Base-by-base conservation (phyloP, 116 monocot species). In the Zostera marina region DNA sequence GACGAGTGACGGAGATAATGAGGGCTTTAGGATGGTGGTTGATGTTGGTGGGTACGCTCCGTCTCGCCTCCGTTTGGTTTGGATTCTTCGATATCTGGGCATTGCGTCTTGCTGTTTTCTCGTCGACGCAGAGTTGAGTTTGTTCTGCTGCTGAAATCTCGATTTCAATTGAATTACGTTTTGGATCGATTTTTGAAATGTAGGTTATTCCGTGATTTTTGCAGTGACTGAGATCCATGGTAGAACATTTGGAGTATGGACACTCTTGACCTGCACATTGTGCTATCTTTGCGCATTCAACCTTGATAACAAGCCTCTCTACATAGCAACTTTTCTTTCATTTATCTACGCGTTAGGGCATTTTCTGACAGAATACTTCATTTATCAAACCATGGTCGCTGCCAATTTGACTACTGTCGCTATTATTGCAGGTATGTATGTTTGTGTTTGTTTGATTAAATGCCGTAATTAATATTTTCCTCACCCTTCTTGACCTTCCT, bases 81-180 rank as follows among this genome's bases (percentile, higher is more conserved):
- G 94, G 94, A 42, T 96, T 96, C 82, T 96, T 96, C 65, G 74
- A 88, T 72, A 88, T 88, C 63, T 96, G 94, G 94, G 94, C 88
- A 13, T 73, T 96, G 47, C 79, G 82, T 40, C 66, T 80, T 60
- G 94, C 94, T 57, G 88, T 96, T 70, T 96, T 96, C 85, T 85
- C 94, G 68, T 71, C 78, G 41, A 78, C 88, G 22, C 48, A 82
- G 38, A 88, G 88, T 85, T 0, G n/a, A n/a, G n/a, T n/a, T 32
- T 7, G 42, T 62, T 16, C 44, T 21, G 24, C 9, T 53, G 39
- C 60, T n/a, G n/a, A n/a, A n/a, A 42, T 12, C 41, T 17, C 20
- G 51, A 19, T 51, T 19, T 51, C 51, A 13, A 19, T 19, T 51
- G 7, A 14, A 7, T 11, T n/a, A n/a, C n/a, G n/a, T n/a, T n/a